Conservation (phyloP, 2,329 filamentous ascomycete genomes). For the Penicillium sp. region DNA sequence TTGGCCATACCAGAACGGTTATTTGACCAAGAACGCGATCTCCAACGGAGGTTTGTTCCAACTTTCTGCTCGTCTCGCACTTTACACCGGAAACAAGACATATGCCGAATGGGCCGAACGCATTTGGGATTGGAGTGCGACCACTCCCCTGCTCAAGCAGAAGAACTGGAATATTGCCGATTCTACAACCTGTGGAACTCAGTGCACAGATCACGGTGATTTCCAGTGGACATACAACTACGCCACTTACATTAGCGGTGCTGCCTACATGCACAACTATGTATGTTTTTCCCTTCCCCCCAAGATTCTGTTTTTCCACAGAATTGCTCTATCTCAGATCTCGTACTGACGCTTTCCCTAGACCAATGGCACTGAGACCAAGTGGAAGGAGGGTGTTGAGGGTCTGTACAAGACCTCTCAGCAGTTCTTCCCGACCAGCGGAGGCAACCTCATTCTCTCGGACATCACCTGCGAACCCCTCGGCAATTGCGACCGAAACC, state of each 20-base stretch:
- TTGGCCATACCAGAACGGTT: slow-evolving; percentile 73
- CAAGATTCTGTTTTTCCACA: too few relatives aligned
- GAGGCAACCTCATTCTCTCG: slow-evolving; percentile 57
- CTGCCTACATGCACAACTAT: slow-evolving; percentile 59
- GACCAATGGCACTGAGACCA: slow-evolving; percentile 41
- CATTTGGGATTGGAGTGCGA: slow-evolving; percentile 60
- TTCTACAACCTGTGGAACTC: slow-evolving; percentile 48
- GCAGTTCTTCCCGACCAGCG: slow-evolving; percentile 54
- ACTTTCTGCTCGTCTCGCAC: slow-evolving; percentile 66
- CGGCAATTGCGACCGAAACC: slow-evolving; percentile 68
- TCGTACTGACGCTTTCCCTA: slow-evolving; percentile 20
- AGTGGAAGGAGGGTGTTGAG: slow-evolving; percentile 61
- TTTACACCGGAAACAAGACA: slow-evolving; percentile 76
- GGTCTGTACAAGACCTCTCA: slow-evolving; percentile 56
- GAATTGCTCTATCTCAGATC: too few relatives aligned
- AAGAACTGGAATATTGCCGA: slow-evolving; percentile 59
- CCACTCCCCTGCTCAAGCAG: slow-evolving; percentile 53
- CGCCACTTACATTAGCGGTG: slow-evolving; percentile 58
- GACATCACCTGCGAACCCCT: slow-evolving; percentile 68
- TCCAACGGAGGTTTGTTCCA: slow-evolving; percentile 62
- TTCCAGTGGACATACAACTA: slow-evolving; percentile 62
- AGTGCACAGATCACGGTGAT: slow-evolving; percentile 56
- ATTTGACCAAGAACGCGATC: slow-evolving; percentile 59
- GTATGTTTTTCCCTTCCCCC: slow-evolving; percentile 31
- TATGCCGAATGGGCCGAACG: slow-evolving; percentile 78